These are phyloP conservation scores for Heliosperma pusillum DNA, from an alignment of 148 eudicot species.

Conservation along the genomic window DNA sequence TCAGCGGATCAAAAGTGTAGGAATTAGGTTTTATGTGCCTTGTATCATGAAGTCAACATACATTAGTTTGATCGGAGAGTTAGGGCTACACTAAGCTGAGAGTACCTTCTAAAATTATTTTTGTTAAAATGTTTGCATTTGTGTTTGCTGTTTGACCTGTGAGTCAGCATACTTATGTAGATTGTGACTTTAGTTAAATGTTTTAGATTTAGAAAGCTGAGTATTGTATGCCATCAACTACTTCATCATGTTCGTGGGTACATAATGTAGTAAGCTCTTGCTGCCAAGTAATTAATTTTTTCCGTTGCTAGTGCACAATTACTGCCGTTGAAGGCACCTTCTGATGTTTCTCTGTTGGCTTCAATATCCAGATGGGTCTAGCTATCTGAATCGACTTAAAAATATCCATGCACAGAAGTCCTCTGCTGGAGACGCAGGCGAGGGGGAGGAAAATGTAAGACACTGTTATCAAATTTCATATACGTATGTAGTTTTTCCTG, in stretches of 20 bases:
- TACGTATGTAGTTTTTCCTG: neutral
- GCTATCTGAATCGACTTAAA: constrained; percentile 34
- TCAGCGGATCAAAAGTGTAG: neutral
- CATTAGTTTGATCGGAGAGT: neutral
- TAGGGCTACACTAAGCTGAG: neutral
- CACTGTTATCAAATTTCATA: neutral
- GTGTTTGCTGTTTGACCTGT: neutral
- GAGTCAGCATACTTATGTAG: neutral
- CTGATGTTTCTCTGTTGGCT: constrained; percentile 4
- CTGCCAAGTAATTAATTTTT: neutral
- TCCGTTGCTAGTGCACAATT: neutral
- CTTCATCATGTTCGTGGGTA: neutral
- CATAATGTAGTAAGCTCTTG: neutral
- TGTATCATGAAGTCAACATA: neutral
- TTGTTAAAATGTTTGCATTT: neutral
- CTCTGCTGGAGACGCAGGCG: constrained; percentile 23
- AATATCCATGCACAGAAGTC: constrained; percentile 24
- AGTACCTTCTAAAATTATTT: neutral
- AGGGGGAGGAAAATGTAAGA: constrained; percentile 67
- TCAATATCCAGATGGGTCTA: constrained; percentile 36
- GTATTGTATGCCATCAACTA: neutral
- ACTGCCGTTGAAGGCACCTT: neutral
- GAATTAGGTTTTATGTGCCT: neutral
- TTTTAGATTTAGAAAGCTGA: neutral
- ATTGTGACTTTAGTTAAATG: neutral